Conservation (phyloP, 2,329 filamentous ascomycete genomes). For the Calonectria henricotiae region DNA sequence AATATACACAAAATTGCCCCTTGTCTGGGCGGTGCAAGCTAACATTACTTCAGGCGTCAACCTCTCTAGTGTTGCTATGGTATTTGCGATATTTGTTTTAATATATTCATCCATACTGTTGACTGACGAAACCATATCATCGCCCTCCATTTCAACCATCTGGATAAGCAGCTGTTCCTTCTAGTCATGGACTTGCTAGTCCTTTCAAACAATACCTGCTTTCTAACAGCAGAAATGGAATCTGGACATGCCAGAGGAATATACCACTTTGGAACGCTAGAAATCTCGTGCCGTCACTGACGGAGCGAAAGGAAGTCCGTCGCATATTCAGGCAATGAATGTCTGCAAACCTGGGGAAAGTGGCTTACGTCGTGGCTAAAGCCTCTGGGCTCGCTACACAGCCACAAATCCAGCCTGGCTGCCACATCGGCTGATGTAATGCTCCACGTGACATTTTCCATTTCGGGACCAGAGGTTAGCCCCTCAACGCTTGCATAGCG, state of each 20-base stretch:
- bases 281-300: not conserved
- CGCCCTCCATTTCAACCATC: no score
- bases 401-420: constrained; percentile 37
- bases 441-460: constrained; percentile 56
- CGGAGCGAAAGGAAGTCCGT: constrained; percentile 4
- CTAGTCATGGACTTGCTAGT: not conserved
- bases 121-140: no score
- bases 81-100: not conserved
- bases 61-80: no score
- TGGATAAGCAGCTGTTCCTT: not conserved
- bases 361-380: constrained; percentile 45
- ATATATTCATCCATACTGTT: not conserved
- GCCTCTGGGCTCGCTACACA: constrained; percentile 32
- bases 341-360: constrained; percentile 22
- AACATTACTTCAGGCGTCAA: no score
- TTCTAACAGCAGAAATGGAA: not conserved
- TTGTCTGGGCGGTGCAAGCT: no score
- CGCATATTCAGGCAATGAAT: not conserved
- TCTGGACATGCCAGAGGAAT: not conserved
- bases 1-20: no score
- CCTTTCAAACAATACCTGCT: not conserved
- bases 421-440: constrained; percentile 52
- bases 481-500: constrained; percentile 63
- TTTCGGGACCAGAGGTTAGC: constrained; percentile 53
- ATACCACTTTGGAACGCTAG: not conserved